Conservation (phyloP, 73 alveolate species). For the Paramecium caudatum region DNA sequence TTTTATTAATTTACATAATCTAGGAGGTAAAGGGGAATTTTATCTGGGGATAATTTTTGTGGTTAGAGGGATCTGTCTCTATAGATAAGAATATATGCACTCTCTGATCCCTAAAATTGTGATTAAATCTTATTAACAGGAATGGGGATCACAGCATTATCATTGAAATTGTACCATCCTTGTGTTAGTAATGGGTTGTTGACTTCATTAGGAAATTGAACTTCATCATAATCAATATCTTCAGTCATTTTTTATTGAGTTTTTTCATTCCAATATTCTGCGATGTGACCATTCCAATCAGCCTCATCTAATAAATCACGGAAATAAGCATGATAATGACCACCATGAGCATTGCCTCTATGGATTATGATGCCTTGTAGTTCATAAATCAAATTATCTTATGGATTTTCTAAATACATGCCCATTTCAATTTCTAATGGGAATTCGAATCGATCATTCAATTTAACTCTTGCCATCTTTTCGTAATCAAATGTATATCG, state of each 20-base stretch:
- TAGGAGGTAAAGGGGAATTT: constrained; percentile 88
- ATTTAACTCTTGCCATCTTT: constrained; percentile 92
- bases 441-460: constrained; percentile 93
- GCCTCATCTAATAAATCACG: constrained; percentile 97
- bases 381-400: constrained; percentile 91
- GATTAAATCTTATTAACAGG: constrained; percentile 88
- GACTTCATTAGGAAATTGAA: constrained; percentile 93
- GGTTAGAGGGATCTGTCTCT: constrained; percentile 75
- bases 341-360: constrained; percentile 97
- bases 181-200: constrained; percentile 84
- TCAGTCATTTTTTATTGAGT: constrained; percentile 29
- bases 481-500: constrained; percentile 94
- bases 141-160: constrained; percentile 91
- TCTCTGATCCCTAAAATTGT: constrained; percentile 90
- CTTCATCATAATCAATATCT: constrained; percentile 81
- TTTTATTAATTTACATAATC: constrained; percentile 81
- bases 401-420: constrained; percentile 83
- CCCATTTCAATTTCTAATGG: constrained; percentile 95
- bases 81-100: constrained; percentile 96
- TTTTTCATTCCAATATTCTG: constrained; percentile 83
- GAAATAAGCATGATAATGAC: constrained; percentile 97
- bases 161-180: constrained; percentile 98
- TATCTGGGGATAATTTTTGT: constrained; percentile 43
- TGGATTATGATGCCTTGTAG: constrained; percentile 96
- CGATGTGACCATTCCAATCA: constrained; percentile 86